Conservation (phyloP, 2,329 filamentous ascomycete genomes). For the Biscogniauxia marginata region DNA sequence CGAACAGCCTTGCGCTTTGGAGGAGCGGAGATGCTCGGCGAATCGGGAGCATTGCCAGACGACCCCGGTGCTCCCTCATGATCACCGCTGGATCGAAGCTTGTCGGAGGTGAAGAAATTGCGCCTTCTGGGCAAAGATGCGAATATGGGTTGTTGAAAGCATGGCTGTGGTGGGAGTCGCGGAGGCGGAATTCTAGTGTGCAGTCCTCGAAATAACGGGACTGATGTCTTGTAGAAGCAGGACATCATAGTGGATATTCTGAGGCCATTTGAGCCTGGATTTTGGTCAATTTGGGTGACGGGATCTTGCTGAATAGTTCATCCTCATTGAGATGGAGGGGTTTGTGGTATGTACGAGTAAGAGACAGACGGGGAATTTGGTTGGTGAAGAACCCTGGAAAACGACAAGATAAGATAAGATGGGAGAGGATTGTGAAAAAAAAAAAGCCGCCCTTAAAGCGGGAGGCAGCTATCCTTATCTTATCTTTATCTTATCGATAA, state of each 20-base stretch:
- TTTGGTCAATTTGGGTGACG: neutral
- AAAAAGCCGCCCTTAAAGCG: too few species aligned
- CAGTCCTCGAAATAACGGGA: slow-evolving; percentile 24
- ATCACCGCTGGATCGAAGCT: slow-evolving; percentile 45
- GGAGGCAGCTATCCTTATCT: neutral
- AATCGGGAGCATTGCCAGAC: neutral
- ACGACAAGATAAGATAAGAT: neutral
- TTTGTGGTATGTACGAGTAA: neutral
- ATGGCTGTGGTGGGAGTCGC: slow-evolving; percentile 20
- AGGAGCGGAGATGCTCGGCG: slow-evolving; percentile 22
- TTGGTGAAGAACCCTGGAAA: neutral
- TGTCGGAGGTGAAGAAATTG: slow-evolving; percentile 66
- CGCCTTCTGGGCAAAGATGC: slow-evolving; percentile 52
- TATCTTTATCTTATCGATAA: neutral
- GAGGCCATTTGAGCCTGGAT: slow-evolving; percentile 22
- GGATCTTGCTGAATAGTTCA: neutral
- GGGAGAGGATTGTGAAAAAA: too few species aligned
- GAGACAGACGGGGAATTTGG: neutral
- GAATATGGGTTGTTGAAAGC: slow-evolving; percentile 47
- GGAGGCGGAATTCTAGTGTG: slow-evolving; percentile 29
- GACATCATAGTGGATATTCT: slow-evolving; percentile 26
- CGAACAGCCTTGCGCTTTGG: slow-evolving; percentile 48
- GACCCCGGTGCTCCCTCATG: slow-evolving; percentile 18
- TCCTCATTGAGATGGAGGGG: neutral
- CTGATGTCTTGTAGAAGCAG: slow-evolving; percentile 26